Base-by-base conservation (phyloP, 2,329 filamentous ascomycete species). In the Chalaropsis thielavioides region DNA sequence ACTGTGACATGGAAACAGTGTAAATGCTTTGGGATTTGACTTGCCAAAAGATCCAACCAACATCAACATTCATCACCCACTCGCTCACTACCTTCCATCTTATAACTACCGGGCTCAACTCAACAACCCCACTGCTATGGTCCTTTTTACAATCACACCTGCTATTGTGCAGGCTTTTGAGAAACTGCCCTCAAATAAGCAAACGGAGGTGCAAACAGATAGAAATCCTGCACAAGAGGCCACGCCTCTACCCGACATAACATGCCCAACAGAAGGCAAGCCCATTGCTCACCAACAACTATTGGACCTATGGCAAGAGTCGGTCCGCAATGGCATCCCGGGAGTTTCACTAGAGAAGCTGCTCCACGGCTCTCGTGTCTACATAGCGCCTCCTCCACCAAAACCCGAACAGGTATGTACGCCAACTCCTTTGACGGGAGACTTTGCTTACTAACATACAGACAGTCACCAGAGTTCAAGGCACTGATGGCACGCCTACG, bases 401-500 rank as follows among this genome's bases (percentile, higher is more conserved):
- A 95, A 91, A 72, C 81, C 85, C 2, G 86, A 91, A 72, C 88
- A 87, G 13, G 89, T 92, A 77, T 68, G 83, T 77, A 43, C n/a
- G 22, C 13, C 40, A 17, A 35, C 38, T 27, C 64, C 62, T 62
- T 27, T 15, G n/a, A 58, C 58, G 44, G 24, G 11, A 17, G 24
- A 49, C 8, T n/a, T 19, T n/a, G 15, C 38, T 22, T 63, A 19
- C 63, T 64, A 59, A 67, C 68, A 71, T 24, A 31, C 10, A 7
- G 4, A 10, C 67, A 95, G 84, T 87, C 87, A 0, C 78, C 85
- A 7, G 88, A 95, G 75, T 97, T 92, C 77, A 89, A 90, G 73
- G 87, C 86, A 6, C 79, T 96, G 1, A 97, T 97, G 90, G 85
- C 85, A 27, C 85, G 87, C 17, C 83, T 99, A 22, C 89, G 90